Conservation (phyloP, 2,329 filamentous ascomycete genomes). For the Didymella segeticola region DNA sequence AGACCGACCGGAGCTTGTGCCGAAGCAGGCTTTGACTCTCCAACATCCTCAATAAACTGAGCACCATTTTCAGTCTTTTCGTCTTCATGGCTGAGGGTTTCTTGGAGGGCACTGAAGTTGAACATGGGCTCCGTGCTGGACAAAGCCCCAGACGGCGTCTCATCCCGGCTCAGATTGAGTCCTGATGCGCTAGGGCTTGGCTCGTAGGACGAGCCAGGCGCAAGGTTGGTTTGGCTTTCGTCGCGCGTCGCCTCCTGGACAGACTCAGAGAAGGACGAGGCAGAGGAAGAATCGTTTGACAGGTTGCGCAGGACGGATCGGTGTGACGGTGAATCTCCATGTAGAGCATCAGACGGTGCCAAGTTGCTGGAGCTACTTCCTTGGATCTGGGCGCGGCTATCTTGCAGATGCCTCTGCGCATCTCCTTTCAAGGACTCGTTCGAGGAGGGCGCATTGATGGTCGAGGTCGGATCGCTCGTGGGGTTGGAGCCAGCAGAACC, state of each 20-base stretch:
- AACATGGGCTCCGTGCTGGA: slow-evolving; percentile 78
- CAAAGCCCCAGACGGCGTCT: slow-evolving; percentile 46
- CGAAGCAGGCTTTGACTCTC: slow-evolving; percentile 9
- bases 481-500: slow-evolving; percentile 50
- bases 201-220: slow-evolving; percentile 55
- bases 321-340: slow-evolving; percentile 50
- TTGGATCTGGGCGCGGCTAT: slow-evolving; percentile 53
- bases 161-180: slow-evolving; percentile 48
- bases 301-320: slow-evolving; percentile 80
- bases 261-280: slow-evolving; percentile 78
- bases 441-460: slow-evolving; percentile 44
- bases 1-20: background rate
- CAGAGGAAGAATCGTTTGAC: slow-evolving; percentile 84
- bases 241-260: slow-evolving; percentile 46
- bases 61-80: slow-evolving; percentile 52
- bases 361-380: slow-evolving; percentile 48
- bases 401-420: slow-evolving; percentile 56
- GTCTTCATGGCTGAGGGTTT: slow-evolving; percentile 73
- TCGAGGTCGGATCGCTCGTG: slow-evolving; percentile 52
- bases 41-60: slow-evolving; percentile 51
- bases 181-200: slow-evolving; percentile 62
- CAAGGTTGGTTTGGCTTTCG: slow-evolving; percentile 38
- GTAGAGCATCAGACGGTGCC: slow-evolving; percentile 50
- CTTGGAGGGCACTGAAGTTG: slow-evolving; percentile 87
- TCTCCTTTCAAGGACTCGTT: slow-evolving; percentile 46